A percentile compares a stretch with the other conserved stretches of the same genome.
Conservation (phyloP, 352 stramenopile genomes). For the Phytophthora constricta region DNA sequence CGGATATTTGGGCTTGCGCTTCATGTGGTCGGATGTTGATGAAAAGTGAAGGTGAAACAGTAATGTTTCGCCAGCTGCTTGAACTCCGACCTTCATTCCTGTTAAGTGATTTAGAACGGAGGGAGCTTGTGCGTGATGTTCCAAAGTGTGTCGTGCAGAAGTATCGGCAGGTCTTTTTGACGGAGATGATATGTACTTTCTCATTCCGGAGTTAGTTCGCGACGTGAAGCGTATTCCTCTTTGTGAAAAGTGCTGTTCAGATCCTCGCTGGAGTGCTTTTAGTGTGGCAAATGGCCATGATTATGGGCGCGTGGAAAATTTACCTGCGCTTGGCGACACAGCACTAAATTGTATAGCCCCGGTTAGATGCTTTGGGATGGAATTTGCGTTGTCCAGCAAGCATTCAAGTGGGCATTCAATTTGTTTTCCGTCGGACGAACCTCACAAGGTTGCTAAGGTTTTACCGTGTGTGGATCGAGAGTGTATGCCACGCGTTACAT, state of each 20-base stretch:
- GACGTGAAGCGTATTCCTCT: constrained; percentile 14
- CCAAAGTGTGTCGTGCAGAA: neutral
- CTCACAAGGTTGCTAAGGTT: neutral
- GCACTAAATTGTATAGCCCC: neutral
- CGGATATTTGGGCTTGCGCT: constrained; percentile 9
- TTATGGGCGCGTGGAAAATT: constrained; percentile 15
- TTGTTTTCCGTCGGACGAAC: constrained; percentile 20
- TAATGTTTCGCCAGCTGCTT: constrained; percentile 1
- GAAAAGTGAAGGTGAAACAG: neutral
- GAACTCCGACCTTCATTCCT: neutral
- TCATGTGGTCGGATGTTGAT: constrained; percentile 14
- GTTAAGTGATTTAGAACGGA: neutral
- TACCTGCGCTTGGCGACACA: constrained; percentile 19
- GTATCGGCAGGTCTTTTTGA: constrained; percentile 26
- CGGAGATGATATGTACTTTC: constrained; percentile 15
- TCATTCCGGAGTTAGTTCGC: constrained; percentile 31
- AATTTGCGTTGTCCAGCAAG: constrained; percentile 21
- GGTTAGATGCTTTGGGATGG: constrained; percentile 12
- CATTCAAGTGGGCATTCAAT: constrained; percentile 16
- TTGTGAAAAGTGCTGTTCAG: constrained; percentile 15
- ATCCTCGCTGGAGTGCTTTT: constrained; percentile 15
- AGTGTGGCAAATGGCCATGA: constrained; percentile 32
- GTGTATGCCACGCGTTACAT: constrained; percentile 12
- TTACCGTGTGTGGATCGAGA: constrained; percentile 7
- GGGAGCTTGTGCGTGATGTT: neutral